Conservation (phyloP, 768 basidiomycete genomes). For the Lentinula lateritia region DNA sequence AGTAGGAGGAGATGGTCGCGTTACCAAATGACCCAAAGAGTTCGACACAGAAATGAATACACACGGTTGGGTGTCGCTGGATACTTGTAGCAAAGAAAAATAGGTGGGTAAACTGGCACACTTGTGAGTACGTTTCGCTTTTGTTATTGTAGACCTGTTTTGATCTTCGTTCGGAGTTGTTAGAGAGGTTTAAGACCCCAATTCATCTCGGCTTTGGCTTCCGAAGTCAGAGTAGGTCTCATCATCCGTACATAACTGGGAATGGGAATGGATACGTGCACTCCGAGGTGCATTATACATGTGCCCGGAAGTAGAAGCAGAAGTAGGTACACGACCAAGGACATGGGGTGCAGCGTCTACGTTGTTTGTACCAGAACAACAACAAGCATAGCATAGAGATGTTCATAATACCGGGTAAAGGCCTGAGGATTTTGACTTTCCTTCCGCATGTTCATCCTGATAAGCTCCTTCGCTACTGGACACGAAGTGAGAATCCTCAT, state of each 20-base stretch:
- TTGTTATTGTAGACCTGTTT: constrained; percentile 20
- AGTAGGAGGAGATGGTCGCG: constrained; percentile 55
- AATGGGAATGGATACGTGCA: constrained; percentile 33
- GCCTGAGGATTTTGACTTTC: constrained; percentile 35
- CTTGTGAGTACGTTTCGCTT: constrained; percentile 49
- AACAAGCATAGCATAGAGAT: constrained; percentile 59
- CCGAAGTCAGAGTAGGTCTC: constrained; percentile 39
- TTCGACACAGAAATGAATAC: constrained; percentile 35
- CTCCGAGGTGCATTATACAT: constrained; percentile 36
- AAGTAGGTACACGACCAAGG: constrained; percentile 50
- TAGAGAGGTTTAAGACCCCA: constrained; percentile 14
- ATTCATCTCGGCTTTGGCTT: constrained; percentile 8
- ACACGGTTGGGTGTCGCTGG: constrained; percentile 25
- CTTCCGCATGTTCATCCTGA: constrained; percentile 32
- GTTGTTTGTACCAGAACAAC: constrained; percentile 68
- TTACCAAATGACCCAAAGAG: constrained; percentile 41
- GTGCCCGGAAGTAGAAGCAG: constrained; percentile 31
- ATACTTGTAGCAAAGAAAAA: constrained; percentile 65
- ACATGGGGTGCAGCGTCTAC: constrained; percentile 49
- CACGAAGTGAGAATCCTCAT: constrained; percentile 36
- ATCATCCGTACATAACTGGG: constrained; percentile 34
- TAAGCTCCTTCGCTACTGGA: constrained; percentile 26
- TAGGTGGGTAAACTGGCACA: constrained; percentile 72
- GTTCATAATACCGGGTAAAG: constrained; percentile 25
- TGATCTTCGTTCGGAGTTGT: constrained; percentile 4